These are phyloP conservation scores for Skeletonema costatum DNA, from an alignment of 108 stramenopile species.

Conservation along the genomic window DNA sequence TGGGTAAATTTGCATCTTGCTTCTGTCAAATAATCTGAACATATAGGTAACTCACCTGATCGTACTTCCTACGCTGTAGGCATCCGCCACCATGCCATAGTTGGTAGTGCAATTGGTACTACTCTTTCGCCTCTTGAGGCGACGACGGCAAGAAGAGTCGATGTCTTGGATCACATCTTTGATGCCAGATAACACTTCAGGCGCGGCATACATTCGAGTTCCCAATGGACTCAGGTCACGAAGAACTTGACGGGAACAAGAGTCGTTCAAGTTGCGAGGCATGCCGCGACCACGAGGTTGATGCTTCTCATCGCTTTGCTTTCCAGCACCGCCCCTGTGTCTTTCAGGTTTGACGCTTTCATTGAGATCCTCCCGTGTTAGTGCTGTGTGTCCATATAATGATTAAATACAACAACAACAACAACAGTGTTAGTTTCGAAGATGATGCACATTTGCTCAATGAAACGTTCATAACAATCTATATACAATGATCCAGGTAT, in stretches of 20 bases:
- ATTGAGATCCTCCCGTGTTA: background rate
- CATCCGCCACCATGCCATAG: conserved; percentile 89
- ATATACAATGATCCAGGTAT: too few species aligned
- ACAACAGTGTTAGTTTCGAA: too few species aligned
- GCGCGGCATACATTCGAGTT: conserved; percentile 81
- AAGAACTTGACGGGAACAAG: background rate
- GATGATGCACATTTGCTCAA: too few species aligned
- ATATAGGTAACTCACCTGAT: conserved; percentile 33
- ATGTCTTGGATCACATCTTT: background rate
- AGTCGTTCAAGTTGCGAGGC: background rate
- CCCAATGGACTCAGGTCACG: conserved; percentile 64
- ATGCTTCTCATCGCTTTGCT: background rate
- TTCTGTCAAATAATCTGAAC: too few species aligned
- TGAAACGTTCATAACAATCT: too few species aligned
- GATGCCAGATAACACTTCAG: conserved; percentile 58
- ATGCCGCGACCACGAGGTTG: background rate
- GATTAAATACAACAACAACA: too few species aligned
- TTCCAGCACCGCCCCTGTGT: too few species aligned
- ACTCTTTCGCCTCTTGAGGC: conserved; percentile 23
- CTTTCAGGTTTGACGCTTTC: background rate
- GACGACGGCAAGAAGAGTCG: conserved; percentile 28
- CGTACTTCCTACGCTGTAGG: conserved; percentile 84
- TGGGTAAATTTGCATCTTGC: background rate
- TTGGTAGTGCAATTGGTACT: conserved; percentile 66
- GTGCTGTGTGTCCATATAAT: background rate